These are phyloP conservation scores for Pyrenophora teres DNA, from an alignment of 2,329 filamentous ascomycete species.

Conservation along the genomic window DNA sequence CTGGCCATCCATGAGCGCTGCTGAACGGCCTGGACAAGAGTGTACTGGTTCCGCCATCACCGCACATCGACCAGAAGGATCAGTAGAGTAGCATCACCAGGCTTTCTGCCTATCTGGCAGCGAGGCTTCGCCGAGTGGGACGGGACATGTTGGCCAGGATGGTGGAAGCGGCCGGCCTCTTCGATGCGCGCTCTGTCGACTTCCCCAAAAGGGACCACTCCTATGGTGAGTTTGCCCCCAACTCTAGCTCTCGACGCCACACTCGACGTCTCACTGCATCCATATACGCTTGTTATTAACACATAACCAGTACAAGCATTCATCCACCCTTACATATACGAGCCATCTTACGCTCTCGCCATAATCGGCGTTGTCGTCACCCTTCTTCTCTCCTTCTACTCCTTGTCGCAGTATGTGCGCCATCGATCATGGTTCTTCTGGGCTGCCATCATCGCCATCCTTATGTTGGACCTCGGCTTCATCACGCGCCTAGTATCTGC, in stretches of 20 bases:
- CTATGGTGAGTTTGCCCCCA: not conserved
- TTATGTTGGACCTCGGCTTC: constrained; percentile 59
- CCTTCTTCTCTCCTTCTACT: constrained; percentile 36
- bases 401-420: constrained; percentile 43
- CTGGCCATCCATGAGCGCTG: too few species aligned
- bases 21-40: too few species aligned
- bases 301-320: constrained; percentile 19
- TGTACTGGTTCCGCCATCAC: too few species aligned
- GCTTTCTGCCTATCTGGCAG: too few species aligned
- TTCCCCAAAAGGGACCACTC: constrained; percentile 7
- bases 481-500: constrained; percentile 54
- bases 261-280: not conserved
- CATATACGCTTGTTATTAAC: not conserved
- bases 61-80: too few species aligned
- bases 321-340: constrained; percentile 55
- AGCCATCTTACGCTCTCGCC: constrained; percentile 53
- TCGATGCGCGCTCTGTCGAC: constrained; percentile 1
- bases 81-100: too few species aligned
- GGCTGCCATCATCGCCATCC: constrained; percentile 38
- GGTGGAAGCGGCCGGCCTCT: too few species aligned
- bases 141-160: too few species aligned
- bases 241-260: not conserved
- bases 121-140: too few species aligned
- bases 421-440: constrained; percentile 46
- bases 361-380: constrained; percentile 52